Percentiles rank a stretch among this genome's conserved stretches.
These are phyloP conservation scores for Cylindrotheca closterium DNA, from an alignment of 108 stramenopile genomes.

Conservation along the genomic window DNA sequence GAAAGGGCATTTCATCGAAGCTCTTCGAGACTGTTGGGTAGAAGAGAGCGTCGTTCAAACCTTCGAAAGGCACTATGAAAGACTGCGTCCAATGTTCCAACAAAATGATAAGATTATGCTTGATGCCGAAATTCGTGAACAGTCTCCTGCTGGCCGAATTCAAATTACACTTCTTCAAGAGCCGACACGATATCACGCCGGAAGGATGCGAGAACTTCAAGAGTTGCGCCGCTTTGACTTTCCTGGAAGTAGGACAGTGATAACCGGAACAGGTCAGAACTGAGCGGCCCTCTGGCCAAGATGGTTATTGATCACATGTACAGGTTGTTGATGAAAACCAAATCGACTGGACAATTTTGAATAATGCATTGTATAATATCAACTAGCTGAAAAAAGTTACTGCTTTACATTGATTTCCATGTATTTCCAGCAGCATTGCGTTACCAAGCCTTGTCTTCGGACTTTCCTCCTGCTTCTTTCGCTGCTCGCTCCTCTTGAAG, in stretches of 20 bases:
- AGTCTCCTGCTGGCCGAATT: background rate
- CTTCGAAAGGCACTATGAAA: conserved; percentile 15
- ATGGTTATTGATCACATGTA: background rate
- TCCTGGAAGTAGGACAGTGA: background rate
- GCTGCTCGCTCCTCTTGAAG: conserved; percentile 75
- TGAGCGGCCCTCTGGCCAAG: background rate
- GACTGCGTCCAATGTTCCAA: background rate
- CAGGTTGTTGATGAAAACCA: too few relatives aligned
- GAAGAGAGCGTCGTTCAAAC: conserved; percentile 2
- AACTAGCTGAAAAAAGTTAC: background rate
- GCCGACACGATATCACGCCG: background rate
- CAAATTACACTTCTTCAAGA: background rate
- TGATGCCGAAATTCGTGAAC: background rate
- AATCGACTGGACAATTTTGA: too few relatives aligned
- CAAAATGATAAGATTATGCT: background rate
- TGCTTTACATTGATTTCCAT: background rate
- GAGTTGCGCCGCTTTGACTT: background rate
- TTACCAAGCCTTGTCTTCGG: conserved; percentile 33
- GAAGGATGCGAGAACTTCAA: background rate
- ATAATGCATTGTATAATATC: conserved; percentile 1
- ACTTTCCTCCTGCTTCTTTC: conserved; percentile 37
- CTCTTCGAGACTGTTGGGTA: too few relatives aligned
- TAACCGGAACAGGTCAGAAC: background rate
- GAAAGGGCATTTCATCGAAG: too few relatives aligned
- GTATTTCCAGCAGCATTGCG: background rate